A percentile compares a stretch with the other conserved stretches of the same genome.
Conservation (phyloP, 2,329 filamentous ascomycete species). For the Chalaropsis ovoidea region DNA sequence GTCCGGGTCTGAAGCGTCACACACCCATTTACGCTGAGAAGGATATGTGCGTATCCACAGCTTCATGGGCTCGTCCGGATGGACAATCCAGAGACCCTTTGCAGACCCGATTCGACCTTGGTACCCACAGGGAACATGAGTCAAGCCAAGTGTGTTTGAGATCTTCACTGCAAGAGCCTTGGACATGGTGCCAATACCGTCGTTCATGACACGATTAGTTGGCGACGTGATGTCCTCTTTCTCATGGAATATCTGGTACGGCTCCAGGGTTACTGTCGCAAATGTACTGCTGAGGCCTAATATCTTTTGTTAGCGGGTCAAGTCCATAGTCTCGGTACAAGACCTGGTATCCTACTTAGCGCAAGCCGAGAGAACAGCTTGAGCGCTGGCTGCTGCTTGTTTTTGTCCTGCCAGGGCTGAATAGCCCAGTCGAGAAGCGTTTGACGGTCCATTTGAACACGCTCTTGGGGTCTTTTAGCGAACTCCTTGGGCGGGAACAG, state of each 20-base stretch:
- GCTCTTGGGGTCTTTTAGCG: conserved; percentile 26
- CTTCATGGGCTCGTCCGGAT: conserved; percentile 39
- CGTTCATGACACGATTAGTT: conserved; percentile 47
- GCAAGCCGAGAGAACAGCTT: conserved; percentile 51
- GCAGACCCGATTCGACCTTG: conserved; percentile 62
- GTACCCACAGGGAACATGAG: conserved; percentile 50
- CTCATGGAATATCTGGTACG: conserved; percentile 38
- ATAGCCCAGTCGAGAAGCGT: conserved; percentile 46
- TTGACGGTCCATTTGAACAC: conserved; percentile 33
- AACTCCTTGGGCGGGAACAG: conserved; percentile 29
- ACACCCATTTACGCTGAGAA: conserved; percentile 60
- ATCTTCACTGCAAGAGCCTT: conserved; percentile 46
- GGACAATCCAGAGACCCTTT: conserved; percentile 66
- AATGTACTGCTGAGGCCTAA: conserved; percentile 44
- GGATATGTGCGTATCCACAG: conserved; percentile 57
- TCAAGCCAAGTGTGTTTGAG: conserved; percentile 40
- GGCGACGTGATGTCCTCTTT: conserved; percentile 36
- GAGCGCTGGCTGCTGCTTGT: conserved; percentile 38
- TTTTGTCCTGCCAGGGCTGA: conserved; percentile 34
- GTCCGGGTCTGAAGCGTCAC: conserved; percentile 38
- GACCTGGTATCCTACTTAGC: conserved; percentile 36
- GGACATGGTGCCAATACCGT: conserved; percentile 58
- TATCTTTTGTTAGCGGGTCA: conserved; percentile 13
- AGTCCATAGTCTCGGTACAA: neutral
- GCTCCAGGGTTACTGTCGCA: conserved; percentile 39